Percentiles rank a stretch among this genome's conserved stretches.
Conservation (phyloP, 2,329 filamentous ascomycete species). For the Ilyonectria destructans region DNA sequence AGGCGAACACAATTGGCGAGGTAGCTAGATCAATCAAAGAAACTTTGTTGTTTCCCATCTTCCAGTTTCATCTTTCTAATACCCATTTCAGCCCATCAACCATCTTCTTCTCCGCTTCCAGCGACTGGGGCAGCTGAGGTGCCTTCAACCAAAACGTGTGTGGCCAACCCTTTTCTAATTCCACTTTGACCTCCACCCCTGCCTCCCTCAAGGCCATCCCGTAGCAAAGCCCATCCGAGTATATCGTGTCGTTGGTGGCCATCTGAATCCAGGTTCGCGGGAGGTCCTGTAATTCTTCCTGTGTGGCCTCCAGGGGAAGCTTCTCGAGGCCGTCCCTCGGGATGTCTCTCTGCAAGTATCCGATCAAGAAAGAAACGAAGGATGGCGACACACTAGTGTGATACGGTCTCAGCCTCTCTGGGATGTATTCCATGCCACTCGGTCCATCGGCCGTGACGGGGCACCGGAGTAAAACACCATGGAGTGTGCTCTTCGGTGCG, state of each 20-base stretch:
- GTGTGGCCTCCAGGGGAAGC: conserved; percentile 60
- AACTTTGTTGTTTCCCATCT: not conserved
- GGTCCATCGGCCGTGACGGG: conserved; percentile 65
- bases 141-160: conserved; percentile 69
- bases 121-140: conserved; percentile 59
- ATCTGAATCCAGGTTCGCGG: conserved; percentile 66
- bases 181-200: conserved; percentile 59
- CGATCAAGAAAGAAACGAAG: conserved; percentile 57
- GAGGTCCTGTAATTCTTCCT: conserved; percentile 51
- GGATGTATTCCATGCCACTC: conserved; percentile 56
- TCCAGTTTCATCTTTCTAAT: conserved; percentile 28
- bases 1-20: not conserved
- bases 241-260: conserved; percentile 66
- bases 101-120: conserved; percentile 61
- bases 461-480: conserved; percentile 63
- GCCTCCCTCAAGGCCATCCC: conserved; percentile 59
- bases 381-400: conserved; percentile 59
- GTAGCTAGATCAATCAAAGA: not conserved
- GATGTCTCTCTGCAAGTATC: conserved; percentile 52
- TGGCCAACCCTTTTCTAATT: conserved; percentile 64
- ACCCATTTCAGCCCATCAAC: conserved; percentile 61
- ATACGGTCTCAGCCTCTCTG: conserved; percentile 51
- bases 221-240: conserved; percentile 68
- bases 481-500: conserved; percentile 46
- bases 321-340: conserved; percentile 59